These are phyloP conservation scores for Cytospora leucostoma DNA, from an alignment of 2,329 filamentous ascomycete genomes.

Conservation along the genomic window DNA sequence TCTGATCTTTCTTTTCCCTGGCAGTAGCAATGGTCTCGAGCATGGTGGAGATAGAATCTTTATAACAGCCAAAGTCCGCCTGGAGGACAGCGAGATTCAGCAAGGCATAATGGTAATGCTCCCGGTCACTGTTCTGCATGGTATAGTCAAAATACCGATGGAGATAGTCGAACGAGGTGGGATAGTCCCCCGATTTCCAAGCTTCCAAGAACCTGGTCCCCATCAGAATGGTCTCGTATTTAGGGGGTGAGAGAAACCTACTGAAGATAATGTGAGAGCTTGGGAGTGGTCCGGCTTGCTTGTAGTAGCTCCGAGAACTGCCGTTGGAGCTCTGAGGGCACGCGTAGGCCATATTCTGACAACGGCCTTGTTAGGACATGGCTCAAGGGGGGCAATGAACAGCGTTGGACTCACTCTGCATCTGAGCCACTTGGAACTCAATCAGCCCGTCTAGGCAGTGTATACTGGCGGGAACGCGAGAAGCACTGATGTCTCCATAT, in stretches of 20 bases:
- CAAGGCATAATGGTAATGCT: slow-evolving; percentile 92
- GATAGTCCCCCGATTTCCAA: slow-evolving; percentile 88
- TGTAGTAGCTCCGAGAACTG: slow-evolving; percentile 69
- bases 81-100: slow-evolving; percentile 93
- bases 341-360: slow-evolving; percentile 71
- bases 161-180: slow-evolving; percentile 84
- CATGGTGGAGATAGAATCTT: slow-evolving; percentile 90
- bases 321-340: slow-evolving; percentile 72
- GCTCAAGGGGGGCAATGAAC: background rate
- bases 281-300: slow-evolving; percentile 68
- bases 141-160: slow-evolving; percentile 98
- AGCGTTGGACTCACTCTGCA: slow-evolving; percentile 66
- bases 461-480: slow-evolving; percentile 60
- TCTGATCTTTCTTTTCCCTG: slow-evolving; percentile 87
- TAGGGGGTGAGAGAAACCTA: slow-evolving; percentile 38
- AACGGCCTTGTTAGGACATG: slow-evolving; percentile 24
- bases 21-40: slow-evolving; percentile 94
- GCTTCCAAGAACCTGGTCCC: slow-evolving; percentile 76
- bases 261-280: slow-evolving; percentile 74
- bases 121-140: slow-evolving; percentile 78
- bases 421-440: slow-evolving; percentile 84
- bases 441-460: slow-evolving; percentile 80
- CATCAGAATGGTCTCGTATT: slow-evolving; percentile 25
- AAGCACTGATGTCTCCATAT: slow-evolving; percentile 54
- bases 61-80: slow-evolving; percentile 89